Conservation (phyloP, 139 green algal genomes). For the Chlamydomonas incerta region DNA sequence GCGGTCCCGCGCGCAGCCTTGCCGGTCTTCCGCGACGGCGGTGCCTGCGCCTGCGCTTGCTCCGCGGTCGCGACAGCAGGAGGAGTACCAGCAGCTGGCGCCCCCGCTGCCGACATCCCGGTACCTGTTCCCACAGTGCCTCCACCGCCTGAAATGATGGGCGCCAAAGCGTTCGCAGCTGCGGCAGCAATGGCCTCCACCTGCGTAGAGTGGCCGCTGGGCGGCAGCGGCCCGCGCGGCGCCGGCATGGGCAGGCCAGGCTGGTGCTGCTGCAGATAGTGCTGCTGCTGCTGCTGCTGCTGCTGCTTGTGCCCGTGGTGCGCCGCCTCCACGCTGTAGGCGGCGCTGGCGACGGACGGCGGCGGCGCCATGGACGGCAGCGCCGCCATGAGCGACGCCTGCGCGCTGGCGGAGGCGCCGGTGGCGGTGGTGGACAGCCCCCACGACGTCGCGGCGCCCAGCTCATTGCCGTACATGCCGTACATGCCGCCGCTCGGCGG, state of each 20-base stretch:
- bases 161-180: too few species aligned
- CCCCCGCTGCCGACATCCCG: too few species aligned
- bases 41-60: too few species aligned
- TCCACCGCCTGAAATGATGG: too few species aligned
- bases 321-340: neutral
- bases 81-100: too few species aligned
- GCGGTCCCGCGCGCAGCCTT: too few species aligned
- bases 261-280: neutral
- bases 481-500: neutral
- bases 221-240: neutral
- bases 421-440: neutral
- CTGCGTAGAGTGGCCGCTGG: neutral
- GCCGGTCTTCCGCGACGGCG: too few species aligned
- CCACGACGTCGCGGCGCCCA: neutral
- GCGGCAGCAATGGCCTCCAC: neutral
- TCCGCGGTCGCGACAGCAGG: too few species aligned
- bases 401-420: neutral
- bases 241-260: too few species aligned
- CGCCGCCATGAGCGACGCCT: neutral
- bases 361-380: neutral
- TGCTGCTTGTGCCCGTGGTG: neutral
- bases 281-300: conserved; percentile 8
- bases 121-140: too few species aligned
- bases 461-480: neutral
- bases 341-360: neutral